Evolutionary conservation across 495 filamentous ascomycete species (phyloP).

Genomic region (Xylaria intraflava): DNA sequence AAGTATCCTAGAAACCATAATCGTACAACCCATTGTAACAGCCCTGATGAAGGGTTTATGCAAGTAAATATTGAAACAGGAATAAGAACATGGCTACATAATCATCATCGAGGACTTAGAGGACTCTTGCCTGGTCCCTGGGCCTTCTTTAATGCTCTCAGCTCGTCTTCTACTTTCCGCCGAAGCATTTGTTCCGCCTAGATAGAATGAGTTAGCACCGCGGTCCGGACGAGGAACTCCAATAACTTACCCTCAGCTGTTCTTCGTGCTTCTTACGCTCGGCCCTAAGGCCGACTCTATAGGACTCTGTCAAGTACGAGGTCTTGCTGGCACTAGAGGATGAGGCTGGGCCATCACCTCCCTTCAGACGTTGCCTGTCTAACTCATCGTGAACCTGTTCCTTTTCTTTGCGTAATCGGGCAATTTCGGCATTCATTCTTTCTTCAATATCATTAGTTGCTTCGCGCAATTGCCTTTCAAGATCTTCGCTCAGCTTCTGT

Average conservation of each 20-base stretch:
- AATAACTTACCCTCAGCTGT: slow-evolving; percentile 38
- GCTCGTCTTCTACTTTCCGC: slow-evolving; percentile 42
- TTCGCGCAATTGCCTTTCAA: slow-evolving; percentile 23
- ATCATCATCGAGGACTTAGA: slow-evolving; percentile 18
- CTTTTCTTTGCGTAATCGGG: slow-evolving; percentile 26
- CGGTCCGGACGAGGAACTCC: not conserved
- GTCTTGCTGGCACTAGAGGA: slow-evolving; percentile 21
- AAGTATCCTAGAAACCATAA: slow-evolving; percentile 9
- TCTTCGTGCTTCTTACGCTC: slow-evolving; percentile 48
- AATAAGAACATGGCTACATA: slow-evolving; percentile 11
- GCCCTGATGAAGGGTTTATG: slow-evolving; percentile 10
- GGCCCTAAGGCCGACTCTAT: slow-evolving; percentile 35
- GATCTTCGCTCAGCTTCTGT: slow-evolving; percentile 23
- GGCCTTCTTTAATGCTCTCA: slow-evolving; percentile 30
- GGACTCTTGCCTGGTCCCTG: slow-evolving; percentile 35
- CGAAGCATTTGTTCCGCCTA: slow-evolving; percentile 44
- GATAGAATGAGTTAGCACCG: slow-evolving; percentile 19
- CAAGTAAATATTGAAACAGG: slow-evolving; percentile 9
- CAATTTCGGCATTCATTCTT: slow-evolving; percentile 31
- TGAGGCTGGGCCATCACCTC: slow-evolving; percentile 12
- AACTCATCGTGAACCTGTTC: slow-evolving; percentile 37
- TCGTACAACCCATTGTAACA: slow-evolving; percentile 3
- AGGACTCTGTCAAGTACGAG: slow-evolving; percentile 28
- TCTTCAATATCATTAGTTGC: slow-evolving; percentile 22
- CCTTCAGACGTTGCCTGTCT: slow-evolving; percentile 37